Evolutionary conservation across 805 yeast genomes (phyloP).

Genomic region (Yarrowia yakushimensis): DNA sequence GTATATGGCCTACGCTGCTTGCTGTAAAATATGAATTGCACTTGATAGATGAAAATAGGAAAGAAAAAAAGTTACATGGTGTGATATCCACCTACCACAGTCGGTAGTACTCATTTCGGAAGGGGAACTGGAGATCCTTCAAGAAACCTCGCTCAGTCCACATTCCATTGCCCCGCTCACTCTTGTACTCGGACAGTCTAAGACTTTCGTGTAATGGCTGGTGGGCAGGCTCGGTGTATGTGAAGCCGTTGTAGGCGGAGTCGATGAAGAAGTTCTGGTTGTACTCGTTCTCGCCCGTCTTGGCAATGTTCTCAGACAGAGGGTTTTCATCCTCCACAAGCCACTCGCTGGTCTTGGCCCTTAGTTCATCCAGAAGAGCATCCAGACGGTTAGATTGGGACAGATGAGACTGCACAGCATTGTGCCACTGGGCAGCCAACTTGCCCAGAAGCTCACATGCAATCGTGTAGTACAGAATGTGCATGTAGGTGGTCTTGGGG

Average conservation of each 20-base stretch:
- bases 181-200: neutral
- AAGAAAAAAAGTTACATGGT: neutral
- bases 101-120: slow-evolving; percentile 11
- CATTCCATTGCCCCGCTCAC: slow-evolving; percentile 7
- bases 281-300: slow-evolving; percentile 15
- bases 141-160: slow-evolving; percentile 3
- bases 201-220: neutral
- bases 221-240: neutral
- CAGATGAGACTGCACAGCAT: neutral
- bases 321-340: neutral
- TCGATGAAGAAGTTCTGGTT: slow-evolving; percentile 17
- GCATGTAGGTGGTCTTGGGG: neutral
- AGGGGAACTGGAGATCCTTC: slow-evolving; percentile 9
- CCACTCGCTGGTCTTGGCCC: neutral
- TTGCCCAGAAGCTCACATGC: slow-evolving; percentile 10
- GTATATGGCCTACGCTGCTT: too few relatives aligned
- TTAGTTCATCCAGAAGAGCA: neutral
- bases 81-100: neutral
- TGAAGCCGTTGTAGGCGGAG: slow-evolving; percentile 6
- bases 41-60: neutral
- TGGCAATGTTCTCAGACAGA: slow-evolving; percentile 8
- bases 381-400: neutral
- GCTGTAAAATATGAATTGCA: neutral
- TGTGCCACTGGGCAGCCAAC: slow-evolving; percentile 1
- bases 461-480: neutral